These are phyloP conservation scores for Pisolithus sp. DNA, from an alignment of 768 basidiomycete species.

Conservation along the genomic window DNA sequence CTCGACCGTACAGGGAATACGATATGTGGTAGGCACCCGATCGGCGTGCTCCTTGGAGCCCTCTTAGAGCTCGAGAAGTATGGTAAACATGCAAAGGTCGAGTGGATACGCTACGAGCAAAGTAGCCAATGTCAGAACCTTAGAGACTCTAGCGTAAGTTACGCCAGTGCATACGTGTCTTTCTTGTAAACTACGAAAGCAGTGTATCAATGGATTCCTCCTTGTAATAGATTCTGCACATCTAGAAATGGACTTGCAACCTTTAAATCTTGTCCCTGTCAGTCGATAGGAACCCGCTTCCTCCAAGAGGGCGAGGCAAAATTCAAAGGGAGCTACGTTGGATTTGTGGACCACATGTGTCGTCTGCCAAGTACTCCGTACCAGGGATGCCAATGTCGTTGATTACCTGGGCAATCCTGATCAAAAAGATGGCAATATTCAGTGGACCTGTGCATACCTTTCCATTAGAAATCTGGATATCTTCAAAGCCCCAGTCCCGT, in stretches of 20 bases:
- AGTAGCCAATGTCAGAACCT: conserved; percentile 68
- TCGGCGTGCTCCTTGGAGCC: conserved; percentile 84
- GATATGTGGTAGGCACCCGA: conserved; percentile 95
- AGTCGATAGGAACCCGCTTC: background rate
- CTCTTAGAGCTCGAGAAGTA: conserved; percentile 50
- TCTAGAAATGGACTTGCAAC: background rate
- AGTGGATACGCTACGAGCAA: conserved; percentile 93
- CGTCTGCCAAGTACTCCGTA: conserved; percentile 52
- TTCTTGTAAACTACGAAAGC: conserved; percentile 29
- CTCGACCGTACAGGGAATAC: conserved; percentile 80
- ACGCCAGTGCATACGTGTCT: conserved; percentile 82
- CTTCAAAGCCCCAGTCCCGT: conserved; percentile 80
- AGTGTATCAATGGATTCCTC: background rate
- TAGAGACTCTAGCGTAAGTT: conserved; percentile 88
- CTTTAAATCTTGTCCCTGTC: background rate
- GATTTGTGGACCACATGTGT: conserved; percentile 48
- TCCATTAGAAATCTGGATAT: conserved; percentile 55
- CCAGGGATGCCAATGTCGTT: conserved; percentile 65
- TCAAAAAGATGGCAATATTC: background rate
- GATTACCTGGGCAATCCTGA: conserved; percentile 46
- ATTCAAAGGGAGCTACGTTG: conserved; percentile 15
- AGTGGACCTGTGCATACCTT: conserved; percentile 36
- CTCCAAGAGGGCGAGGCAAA: background rate
- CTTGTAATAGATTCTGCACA: background rate
- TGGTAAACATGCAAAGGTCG: conserved; percentile 34